A percentile compares a stretch with the other conserved stretches of the same genome.
These are phyloP conservation scores for Corchorus capsularis DNA, from an alignment of 345 rosid species.

Conservation along the genomic window DNA sequence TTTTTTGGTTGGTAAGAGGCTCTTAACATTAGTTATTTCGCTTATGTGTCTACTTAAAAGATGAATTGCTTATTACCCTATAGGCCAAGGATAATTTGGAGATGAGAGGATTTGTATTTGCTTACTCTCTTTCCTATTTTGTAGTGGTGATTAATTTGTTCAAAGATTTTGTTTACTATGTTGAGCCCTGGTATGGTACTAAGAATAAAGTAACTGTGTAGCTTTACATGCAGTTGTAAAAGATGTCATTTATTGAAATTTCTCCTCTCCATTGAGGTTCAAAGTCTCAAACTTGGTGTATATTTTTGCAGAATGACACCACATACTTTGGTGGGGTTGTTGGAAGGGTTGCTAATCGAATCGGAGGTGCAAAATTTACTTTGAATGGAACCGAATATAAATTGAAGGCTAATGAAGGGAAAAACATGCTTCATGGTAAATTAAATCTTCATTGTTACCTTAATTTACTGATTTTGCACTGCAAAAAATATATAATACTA, in stretches of 20 bases:
- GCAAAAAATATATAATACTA: neutral
- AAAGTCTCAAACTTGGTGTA: neutral
- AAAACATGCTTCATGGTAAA: conserved; percentile 76
- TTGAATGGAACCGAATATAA: conserved; percentile 46
- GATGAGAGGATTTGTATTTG: neutral
- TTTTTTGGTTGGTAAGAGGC: too few species aligned
- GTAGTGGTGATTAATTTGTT: neutral
- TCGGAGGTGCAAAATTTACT: conserved; percentile 57
- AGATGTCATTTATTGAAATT: neutral
- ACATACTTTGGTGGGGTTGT: conserved; percentile 66
- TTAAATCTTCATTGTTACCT: neutral
- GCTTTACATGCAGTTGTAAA: neutral
- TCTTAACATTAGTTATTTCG: neutral
- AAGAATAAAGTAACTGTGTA: neutral
- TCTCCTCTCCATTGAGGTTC: neutral
- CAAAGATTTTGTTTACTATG: too few species aligned
- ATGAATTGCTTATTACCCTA: neutral
- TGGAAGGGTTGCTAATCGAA: conserved; percentile 90
- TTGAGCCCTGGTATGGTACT: too few species aligned
- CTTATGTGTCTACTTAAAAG: too few species aligned
- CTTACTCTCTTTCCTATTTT: neutral
- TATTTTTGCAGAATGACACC: conserved; percentile 20
- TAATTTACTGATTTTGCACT: neutral
- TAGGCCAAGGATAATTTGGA: neutral
- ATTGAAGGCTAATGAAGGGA: too few species aligned